Evolutionary conservation across 208 protist genomes (phyloP).

Genomic region (Acanthamoeba royreba): DNA sequence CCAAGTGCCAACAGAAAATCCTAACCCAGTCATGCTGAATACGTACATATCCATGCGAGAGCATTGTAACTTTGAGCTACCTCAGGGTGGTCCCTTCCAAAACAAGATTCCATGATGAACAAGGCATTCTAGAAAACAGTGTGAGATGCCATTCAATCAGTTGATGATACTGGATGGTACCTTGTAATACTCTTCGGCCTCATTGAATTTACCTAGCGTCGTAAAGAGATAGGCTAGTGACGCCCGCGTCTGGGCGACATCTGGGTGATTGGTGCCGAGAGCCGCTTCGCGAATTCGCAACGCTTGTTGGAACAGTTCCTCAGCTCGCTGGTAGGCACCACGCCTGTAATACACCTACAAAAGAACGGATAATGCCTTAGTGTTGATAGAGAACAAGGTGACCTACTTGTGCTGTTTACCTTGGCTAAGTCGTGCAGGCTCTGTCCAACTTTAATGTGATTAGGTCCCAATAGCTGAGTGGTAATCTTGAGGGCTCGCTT

Average conservation of each 20-base stretch:
- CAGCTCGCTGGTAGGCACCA: background rate
- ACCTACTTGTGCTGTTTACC: background rate
- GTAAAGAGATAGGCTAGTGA: conserved; percentile 47
- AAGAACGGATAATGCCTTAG: background rate
- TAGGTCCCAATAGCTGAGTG: conserved; percentile 24
- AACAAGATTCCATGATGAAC: conserved; percentile 34
- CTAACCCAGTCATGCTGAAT: background rate
- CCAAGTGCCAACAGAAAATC: background rate
- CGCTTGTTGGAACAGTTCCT: conserved; percentile 24
- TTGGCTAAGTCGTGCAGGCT: conserved; percentile 31
- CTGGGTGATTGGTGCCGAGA: conserved; percentile 36
- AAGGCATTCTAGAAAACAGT: background rate
- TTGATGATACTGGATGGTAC: background rate
- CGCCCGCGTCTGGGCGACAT: conserved; percentile 14
- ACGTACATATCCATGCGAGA: conserved; percentile 49
- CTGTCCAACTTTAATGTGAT: conserved; percentile 35
- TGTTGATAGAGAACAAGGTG: background rate
- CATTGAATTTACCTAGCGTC: conserved; percentile 33
- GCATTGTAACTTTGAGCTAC: conserved; percentile 46
- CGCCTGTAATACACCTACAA: conserved; percentile 29
- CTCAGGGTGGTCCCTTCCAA: conserved; percentile 39
- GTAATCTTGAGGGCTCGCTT: conserved; percentile 40
- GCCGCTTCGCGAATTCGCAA: background rate
- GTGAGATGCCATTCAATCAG: background rate
- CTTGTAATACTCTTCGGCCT: conserved; percentile 50